Evolutionary conservation across 106 monocot species (phyloP), one percentile per base, ranked within the genome.

Genomic region (Cymbidium sinense): DNA sequence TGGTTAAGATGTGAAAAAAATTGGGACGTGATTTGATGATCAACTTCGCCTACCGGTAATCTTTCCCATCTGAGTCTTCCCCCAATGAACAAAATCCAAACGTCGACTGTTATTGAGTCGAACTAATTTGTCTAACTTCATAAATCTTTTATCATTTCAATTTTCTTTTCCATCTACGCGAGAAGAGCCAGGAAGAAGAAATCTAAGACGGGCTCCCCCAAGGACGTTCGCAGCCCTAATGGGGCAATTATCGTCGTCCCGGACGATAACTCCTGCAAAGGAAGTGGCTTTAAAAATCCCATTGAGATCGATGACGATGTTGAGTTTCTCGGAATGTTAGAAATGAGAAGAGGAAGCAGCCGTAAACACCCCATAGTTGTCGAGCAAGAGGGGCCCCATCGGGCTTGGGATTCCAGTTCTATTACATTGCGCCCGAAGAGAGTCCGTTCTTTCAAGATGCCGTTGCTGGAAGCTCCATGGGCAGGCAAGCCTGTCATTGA

Each of bases 281-380:
- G 71, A 20, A 39, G 71, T 21, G n/a, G 37, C 4, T 71, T 71
- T n/a, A 35, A 36, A 20, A 1, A 71, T 4, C 71, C 71, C 36
- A 71, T 71, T 71, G 37, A 36, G 37, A 71, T 71, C 71, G 71
- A 71, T 71, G 71, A 71, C 37, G 71, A 71, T 5, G 71, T 71
- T 20, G 71, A 36, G 71, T 18, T 71, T 71, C 71, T 71, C 37
- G 71, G 71, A 21, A 13, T 21, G 71, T 7, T 20, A 29, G 20
- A 37, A 71, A 37, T 7, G 20, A 36, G 35, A 21, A 18, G 8
- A 71, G 71, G 71, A 39, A 71, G 71, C 71, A 71, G 37, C 37
- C 71, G 71, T 36, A 71, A 39, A 36, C 4, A 39, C 37, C 71
- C 71, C n/a, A 71, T 71, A 36, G 37, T 71, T n/a, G 39, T 71